phyloP scores from a whole-genome alignment of 768 basidiomycete species.

The Leucogyrophana mollusca region DNA sequence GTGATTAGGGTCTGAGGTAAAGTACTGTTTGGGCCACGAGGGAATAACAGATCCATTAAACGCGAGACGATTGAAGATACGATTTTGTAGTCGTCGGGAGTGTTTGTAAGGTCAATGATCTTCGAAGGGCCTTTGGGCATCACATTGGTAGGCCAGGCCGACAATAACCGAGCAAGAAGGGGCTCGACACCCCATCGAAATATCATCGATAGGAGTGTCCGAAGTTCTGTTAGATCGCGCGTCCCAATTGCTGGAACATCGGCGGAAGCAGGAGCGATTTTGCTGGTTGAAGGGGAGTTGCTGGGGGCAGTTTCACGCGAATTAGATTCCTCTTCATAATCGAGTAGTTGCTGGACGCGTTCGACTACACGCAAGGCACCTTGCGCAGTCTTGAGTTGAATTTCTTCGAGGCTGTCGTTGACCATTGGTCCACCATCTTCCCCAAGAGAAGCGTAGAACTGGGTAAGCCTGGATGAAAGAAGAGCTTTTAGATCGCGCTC shows the following conservation, averaged over 20 bases:
- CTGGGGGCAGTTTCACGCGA: constrained; percentile 1
- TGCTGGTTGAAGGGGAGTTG: neutral
- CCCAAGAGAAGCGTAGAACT: constrained; percentile 15
- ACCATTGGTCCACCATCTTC: constrained; percentile 6
- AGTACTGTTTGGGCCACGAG: constrained; percentile 44
- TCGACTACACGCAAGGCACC: constrained; percentile 52
- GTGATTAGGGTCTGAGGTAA: constrained; percentile 59
- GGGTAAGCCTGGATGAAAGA: constrained; percentile 8
- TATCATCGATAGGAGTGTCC: constrained; percentile 62
- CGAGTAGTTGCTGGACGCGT: constrained; percentile 45
- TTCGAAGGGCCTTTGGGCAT: constrained; percentile 21
- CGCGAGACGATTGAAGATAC: constrained; percentile 44
- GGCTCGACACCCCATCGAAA: constrained; percentile 74
- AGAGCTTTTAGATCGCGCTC: constrained; percentile 9
- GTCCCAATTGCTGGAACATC: constrained; percentile 51
- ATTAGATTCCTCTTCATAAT: constrained; percentile 7
- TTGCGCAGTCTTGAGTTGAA: constrained; percentile 53
- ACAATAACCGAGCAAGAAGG: constrained; percentile 42
- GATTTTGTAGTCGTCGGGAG: constrained; percentile 39
- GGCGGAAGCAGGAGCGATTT: neutral
- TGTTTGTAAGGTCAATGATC: constrained; percentile 45
- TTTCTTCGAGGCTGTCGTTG: constrained; percentile 32
- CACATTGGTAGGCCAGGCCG: constrained; percentile 36
- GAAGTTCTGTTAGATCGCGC: constrained; percentile 61
- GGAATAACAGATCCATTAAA: constrained; percentile 53